A percentile compares a stretch with the other conserved stretches of the same genome.
Conservation (phyloP, 73 alveolate genomes). For the Paramecium biaurelia region DNA sequence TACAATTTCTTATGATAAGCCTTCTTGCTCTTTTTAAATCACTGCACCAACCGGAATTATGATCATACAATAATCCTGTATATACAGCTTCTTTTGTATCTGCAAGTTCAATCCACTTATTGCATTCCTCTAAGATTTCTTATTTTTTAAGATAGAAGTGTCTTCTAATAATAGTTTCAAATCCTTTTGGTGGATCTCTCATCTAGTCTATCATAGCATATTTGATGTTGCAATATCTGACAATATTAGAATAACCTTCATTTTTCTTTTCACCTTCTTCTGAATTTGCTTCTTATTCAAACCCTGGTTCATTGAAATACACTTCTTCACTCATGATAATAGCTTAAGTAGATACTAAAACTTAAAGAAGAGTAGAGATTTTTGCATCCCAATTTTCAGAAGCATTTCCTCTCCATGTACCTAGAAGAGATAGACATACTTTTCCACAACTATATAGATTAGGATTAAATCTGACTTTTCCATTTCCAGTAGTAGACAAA, state of each 20-base stretch:
- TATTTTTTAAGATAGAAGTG: conserved; percentile 93
- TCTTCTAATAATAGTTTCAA: conserved; percentile 89
- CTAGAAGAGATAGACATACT: conserved; percentile 92
- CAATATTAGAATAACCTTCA: conserved; percentile 95
- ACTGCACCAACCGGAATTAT: conserved; percentile 86
- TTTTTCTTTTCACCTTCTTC: conserved; percentile 94
- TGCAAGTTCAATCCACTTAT: conserved; percentile 90
- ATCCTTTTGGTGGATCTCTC: conserved; percentile 93
- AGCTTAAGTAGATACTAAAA: conserved; percentile 89
- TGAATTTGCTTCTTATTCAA: conserved; percentile 94
- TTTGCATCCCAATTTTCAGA: conserved; percentile 99
- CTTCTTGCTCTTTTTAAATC: conserved; percentile 76
- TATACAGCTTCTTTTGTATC: conserved; percentile 87
- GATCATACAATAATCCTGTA: conserved; percentile 89
- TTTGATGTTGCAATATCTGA: conserved; percentile 91
- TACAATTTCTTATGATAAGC: conserved; percentile 68
- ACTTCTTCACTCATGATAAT: conserved; percentile 96
- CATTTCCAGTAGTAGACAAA: conserved; percentile 93
- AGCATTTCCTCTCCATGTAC: conserved; percentile 98
- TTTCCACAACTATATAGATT: conserved; percentile 95
- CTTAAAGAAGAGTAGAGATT: conserved; percentile 93
- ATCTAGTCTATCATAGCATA: conserved; percentile 95
- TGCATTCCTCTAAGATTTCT: conserved; percentile 87
- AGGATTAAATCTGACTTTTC: conserved; percentile 94
- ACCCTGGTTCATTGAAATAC: conserved; percentile 98